phyloP scores from a whole-genome alignment of 495 filamentous ascomycete species.

The Xylaria longipes region DNA sequence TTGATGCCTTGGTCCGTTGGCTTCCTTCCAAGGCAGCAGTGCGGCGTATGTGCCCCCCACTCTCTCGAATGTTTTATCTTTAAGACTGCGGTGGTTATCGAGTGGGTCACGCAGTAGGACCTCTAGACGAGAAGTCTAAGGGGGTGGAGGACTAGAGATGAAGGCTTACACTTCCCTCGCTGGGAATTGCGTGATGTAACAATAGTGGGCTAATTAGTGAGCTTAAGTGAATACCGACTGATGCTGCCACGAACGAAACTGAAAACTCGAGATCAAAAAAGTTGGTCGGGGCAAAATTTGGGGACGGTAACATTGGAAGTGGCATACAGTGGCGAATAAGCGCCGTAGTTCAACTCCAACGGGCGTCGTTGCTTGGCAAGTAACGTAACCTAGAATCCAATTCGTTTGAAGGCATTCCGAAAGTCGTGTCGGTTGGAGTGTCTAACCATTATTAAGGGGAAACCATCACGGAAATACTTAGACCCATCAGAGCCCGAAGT shows the following conservation, averaged over 20 bases:
- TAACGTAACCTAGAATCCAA: background rate
- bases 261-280: background rate
- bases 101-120: background rate
- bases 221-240: background rate
- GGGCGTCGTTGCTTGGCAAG: background rate
- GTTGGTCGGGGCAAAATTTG: background rate
- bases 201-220: background rate
- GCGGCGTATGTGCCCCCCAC: slow-evolving; percentile 4
- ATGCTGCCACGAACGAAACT: background rate
- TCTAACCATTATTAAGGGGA: background rate
- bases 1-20: background rate
- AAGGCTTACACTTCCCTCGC: background rate
- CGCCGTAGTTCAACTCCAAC: background rate
- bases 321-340: background rate
- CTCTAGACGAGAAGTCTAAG: background rate
- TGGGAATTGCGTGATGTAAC: background rate
- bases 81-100: background rate
- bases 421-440: background rate
- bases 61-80: background rate
- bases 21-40: background rate
- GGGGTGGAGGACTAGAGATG: background rate
- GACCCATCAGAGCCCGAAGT: background rate
- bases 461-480: background rate
- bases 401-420: background rate
- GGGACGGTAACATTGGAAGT: background rate